A percentile compares a stretch with the other conserved stretches of the same genome.
Conservation (phyloP, 164 flowering plant species). For the Liriodendron chinense region DNA sequence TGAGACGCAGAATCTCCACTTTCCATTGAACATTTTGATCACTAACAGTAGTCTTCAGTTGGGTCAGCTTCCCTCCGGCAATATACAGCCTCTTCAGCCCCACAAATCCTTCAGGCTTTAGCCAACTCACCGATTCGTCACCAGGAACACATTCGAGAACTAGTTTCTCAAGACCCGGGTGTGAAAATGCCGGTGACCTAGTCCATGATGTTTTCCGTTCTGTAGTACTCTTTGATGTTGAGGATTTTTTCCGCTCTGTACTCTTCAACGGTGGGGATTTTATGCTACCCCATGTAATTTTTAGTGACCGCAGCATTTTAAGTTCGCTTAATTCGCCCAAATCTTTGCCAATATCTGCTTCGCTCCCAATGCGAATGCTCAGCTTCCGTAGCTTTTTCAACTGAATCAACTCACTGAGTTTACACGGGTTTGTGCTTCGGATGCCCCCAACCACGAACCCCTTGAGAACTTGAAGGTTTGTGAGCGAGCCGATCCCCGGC, state of each 20-base stretch:
- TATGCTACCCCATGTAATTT: no score
- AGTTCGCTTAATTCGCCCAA: no score
- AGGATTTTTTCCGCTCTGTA: no score
- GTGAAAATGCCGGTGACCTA: not conserved
- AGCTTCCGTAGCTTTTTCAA: conserved; percentile 29
- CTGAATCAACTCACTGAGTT: conserved; percentile 19
- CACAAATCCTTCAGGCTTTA: conserved; percentile 4
- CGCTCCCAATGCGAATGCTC: conserved; percentile 21
- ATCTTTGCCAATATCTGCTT: not conserved
- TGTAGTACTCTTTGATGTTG: no score
- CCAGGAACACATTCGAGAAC: conserved; percentile 33
- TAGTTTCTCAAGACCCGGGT: conserved; percentile 23
- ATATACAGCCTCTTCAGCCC: conserved; percentile 31
- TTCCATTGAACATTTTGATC: conserved; percentile 5
- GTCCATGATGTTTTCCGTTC: no score
- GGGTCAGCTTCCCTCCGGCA: conserved; percentile 32
- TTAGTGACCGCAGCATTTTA: no score
- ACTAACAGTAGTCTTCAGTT: not conserved
- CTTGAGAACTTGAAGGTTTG: conserved; percentile 39
- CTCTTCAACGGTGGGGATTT: no score
- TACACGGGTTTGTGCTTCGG: conserved; percentile 11
- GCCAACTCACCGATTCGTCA: conserved; percentile 19
- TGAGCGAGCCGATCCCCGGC: conserved; percentile 22
- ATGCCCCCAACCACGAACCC: conserved; percentile 35
- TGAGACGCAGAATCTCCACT: conserved; percentile 27